Evolutionary conservation across 805 yeast species (phyloP), one percentile per base, ranked within the genome.

Genomic region (Torulaspora delbrueckii): DNA sequence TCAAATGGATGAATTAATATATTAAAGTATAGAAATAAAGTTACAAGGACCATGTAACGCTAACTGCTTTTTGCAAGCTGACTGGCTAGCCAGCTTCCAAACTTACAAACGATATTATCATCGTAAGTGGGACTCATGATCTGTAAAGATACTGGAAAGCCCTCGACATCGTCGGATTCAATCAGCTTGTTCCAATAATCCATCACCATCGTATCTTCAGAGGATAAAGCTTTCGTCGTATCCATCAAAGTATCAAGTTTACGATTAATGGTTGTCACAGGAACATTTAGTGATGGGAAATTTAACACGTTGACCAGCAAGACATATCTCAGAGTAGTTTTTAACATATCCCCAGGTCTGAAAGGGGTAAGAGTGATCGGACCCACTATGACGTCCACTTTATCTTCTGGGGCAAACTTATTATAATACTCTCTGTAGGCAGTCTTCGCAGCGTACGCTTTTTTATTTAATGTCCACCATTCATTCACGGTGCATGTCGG

Each of bases 391-490:
- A 52, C 42, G 24, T 42, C 46, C 8, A 53, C 52, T 18, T 42
- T 46, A 18, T 47, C 54, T 12, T 37, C 40, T 10, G 40, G 40
- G 8, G 26, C 31, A 16, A 48, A 51, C 18, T 50, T 41, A 28
- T 51, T 51, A 16, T 34, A 46, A 43, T 48, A 53, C 6, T 51
- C 38, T 31, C 54, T 48, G 27, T 47, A 48, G 8, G 48, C 43
- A 16, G 40, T 45, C 25, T 51, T 40, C 3, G 54, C 49, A 25
- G 43, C 46, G 16, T 40, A 42, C 8, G 51, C 48, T 12, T 53
- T 39, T 33, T 38, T 50, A 27, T 44, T 46, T 19, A 53, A 37
- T 32, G 42, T 28, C 56, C 56, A 53, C 56, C 54, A 53, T 37
- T 53, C 34, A 30, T 53, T 53, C 1, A 53, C 54, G 4, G 54